Percentiles rank a stretch among this genome's conserved stretches.
These are phyloP conservation scores for Dunaliella primolecta DNA, from an alignment of 139 green algal species.

Conservation along the genomic window DNA sequence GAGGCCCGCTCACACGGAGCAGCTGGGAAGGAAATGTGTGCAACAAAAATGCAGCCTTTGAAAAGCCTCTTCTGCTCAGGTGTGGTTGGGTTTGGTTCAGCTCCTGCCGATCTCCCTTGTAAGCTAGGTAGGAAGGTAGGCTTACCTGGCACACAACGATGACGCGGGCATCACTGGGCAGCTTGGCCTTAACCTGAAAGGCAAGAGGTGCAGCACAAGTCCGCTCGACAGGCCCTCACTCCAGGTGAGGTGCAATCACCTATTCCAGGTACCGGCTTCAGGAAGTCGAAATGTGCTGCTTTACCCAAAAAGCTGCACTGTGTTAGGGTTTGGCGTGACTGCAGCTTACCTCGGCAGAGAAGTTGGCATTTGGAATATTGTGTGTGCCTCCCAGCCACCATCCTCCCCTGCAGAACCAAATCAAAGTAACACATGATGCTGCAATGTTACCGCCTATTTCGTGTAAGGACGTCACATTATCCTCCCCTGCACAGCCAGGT, in stretches of 20 bases:
- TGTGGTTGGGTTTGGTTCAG: too few relatives aligned
- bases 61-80: too few relatives aligned
- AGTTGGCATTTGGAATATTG: slow-evolving; percentile 76
- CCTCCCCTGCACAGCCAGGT: not conserved
- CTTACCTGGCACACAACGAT: slow-evolving; percentile 79
- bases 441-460: not conserved
- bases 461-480: not conserved
- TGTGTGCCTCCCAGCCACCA: slow-evolving; percentile 89
- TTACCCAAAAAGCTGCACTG: not conserved
- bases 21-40: too few relatives aligned
- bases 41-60: too few relatives aligned
- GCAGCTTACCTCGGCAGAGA: not conserved
- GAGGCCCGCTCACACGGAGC: too few relatives aligned
- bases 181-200: slow-evolving; percentile 37
- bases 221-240: too few relatives aligned
- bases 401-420: slow-evolving; percentile 38
- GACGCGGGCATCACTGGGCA: slow-evolving; percentile 62
- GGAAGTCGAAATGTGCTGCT: too few relatives aligned
- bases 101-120: too few relatives aligned
- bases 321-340: not conserved
- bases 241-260: too few relatives aligned
- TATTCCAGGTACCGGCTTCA: too few relatives aligned
- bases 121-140: too few relatives aligned
- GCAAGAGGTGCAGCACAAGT: not conserved
- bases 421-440: not conserved